phyloP scores from a whole-genome alignment of 306 rosid genomes.

The Glycine soja region DNA sequence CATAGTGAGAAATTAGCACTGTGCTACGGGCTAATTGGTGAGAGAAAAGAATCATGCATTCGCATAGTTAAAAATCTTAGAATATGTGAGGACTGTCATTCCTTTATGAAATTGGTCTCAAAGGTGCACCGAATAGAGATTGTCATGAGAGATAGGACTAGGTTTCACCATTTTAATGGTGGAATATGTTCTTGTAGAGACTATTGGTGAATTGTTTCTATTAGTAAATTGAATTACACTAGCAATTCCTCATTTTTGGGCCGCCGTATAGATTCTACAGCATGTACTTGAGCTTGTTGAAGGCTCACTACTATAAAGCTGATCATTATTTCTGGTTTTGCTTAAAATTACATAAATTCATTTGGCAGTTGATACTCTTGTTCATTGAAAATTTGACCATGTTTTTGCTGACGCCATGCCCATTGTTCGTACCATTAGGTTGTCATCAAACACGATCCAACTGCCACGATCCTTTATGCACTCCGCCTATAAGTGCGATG shows the following conservation, averaged over 20 bases:
- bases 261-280: neutral
- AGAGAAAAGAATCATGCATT: constrained; percentile 54
- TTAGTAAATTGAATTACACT: constrained; percentile 25
- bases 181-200: constrained; percentile 88
- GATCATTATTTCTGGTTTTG: neutral
- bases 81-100: constrained; percentile 84
- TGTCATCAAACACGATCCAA: neutral
- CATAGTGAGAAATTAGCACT: constrained; percentile 93
- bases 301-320: constrained; percentile 1
- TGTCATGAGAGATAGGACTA: constrained; percentile 77
- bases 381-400: neutral
- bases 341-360: neutral
- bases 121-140: constrained; percentile 67
- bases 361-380: neutral
- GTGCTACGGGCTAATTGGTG: constrained; percentile 69
- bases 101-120: constrained; percentile 86
- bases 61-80: constrained; percentile 80
- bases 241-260: neutral
- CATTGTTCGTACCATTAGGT: neutral
- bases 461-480: neutral
- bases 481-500: neutral
- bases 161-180: constrained; percentile 79
- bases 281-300: neutral
- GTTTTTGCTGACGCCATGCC: neutral
- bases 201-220: constrained; percentile 62